Evolutionary conservation across 805 yeast species (phyloP), one percentile per base, ranked within the genome.

Genomic region (Lipomyces yamanashiensis): DNA sequence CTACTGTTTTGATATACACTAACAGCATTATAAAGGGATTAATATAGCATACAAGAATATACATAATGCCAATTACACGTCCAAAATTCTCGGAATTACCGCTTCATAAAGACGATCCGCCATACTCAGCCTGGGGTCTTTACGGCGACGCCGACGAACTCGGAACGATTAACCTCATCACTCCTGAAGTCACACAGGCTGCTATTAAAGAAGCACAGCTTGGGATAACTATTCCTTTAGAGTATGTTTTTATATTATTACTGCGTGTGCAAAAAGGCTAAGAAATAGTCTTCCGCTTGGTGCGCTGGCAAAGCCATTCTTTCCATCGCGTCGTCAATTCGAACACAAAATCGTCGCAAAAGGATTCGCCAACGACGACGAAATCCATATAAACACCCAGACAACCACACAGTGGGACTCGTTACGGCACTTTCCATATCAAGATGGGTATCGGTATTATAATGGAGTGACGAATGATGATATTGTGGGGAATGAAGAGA

Each of bases 401-500:
- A 15, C 36, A 9, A 56, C 59, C n/a, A 47, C 59, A 7, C 59
- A 56, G 36, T 56, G 59, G 59, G 59, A 56, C 23, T 56, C 58
- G 9, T 4, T 47, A 19, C 59, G 53, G 12, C 53, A 56, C 36
- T 56, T 56, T 17, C 59, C 53, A 1, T 45, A 47, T 40, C 59
- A 45, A 56, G 34, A 23, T 43, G 41, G 41, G 37, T 39, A 28
- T n/a, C 21, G 39, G 19, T 56, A 28, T 23, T 56, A 45, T 17
- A 56, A 56, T 34, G 44, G 53, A 40, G 41, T 36, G 9, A 21
- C 53, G 34, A 43, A 37, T 8, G 52, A 36, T 21, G 59, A 45
- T 23, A 56, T 56, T 39, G n/a, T 4, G 7, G 59, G 59, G 6
- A 17, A 53, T 13, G 47, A 10, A 12, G 47, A 19, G 36, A 51